Percentiles rank a stretch among this genome's conserved stretches.
Conservation (phyloP, 495 filamentous ascomycete species). For the Pseudomonodictys pantanalensis region DNA sequence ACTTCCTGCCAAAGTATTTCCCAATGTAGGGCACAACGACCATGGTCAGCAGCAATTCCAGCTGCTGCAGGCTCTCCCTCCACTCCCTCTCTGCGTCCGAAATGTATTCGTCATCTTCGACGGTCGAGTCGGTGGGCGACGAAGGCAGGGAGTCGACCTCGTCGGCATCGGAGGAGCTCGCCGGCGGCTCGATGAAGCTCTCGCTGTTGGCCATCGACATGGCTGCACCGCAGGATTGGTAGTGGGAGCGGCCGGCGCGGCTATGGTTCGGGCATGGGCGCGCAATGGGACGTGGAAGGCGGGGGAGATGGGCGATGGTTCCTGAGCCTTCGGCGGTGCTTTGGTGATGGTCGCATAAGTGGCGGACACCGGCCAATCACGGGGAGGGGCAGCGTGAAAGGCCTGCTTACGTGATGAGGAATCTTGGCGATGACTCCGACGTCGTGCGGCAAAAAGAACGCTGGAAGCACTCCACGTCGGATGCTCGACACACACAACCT, state of each 20-base stretch:
- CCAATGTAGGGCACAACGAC: constrained; percentile 88
- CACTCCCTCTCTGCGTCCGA: constrained; percentile 81
- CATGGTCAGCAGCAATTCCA: constrained; percentile 90
- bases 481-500: neutral
- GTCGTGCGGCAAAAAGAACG: neutral
- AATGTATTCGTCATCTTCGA: constrained; percentile 40
- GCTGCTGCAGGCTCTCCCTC: constrained; percentile 86
- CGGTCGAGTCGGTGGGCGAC: constrained; percentile 58
- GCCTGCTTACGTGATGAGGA: constrained; percentile 14
- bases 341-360: neutral
- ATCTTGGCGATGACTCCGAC: constrained; percentile 19
- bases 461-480: neutral
- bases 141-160: constrained; percentile 80
- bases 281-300: neutral
- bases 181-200: constrained; percentile 27
- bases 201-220: constrained; percentile 33
- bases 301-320: neutral
- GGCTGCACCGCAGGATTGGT: constrained; percentile 4
- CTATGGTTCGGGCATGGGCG: neutral
- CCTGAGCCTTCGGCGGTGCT: neutral
- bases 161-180: constrained; percentile 50
- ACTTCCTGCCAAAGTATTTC: constrained; percentile 88
- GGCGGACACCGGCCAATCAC: neutral
- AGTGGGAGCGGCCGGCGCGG: neutral
- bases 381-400: neutral